These are phyloP conservation scores for Dendrothele bispora DNA, from an alignment of 768 basidiomycete genomes.

Conservation along the genomic window DNA sequence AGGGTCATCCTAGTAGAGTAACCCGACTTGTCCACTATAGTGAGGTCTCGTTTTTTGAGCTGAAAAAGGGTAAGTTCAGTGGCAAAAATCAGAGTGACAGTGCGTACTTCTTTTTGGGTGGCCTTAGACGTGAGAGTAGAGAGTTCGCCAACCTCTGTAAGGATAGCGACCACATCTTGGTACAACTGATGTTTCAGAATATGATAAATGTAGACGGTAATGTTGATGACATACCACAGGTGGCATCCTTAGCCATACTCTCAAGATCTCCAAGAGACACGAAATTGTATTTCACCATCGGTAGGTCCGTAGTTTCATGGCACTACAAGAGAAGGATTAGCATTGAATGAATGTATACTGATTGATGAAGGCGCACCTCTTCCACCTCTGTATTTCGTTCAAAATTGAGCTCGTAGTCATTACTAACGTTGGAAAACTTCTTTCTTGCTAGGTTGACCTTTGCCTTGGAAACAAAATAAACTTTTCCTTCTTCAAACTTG, in stretches of 20 bases:
- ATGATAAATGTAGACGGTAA: conserved; percentile 9
- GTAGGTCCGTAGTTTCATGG: conserved; percentile 72
- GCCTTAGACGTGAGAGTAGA: conserved; percentile 75
- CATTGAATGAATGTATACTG: not conserved
- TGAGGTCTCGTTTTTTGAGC: conserved; percentile 89
- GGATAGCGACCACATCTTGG: conserved; percentile 88
- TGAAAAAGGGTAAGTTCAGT: conserved; percentile 27
- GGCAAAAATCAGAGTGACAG: not conserved
- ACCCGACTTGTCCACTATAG: conserved; percentile 80
- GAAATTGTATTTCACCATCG: conserved; percentile 85
- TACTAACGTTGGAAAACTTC: conserved; percentile 86
- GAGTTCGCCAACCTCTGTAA: conserved; percentile 74
- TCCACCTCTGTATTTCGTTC: conserved; percentile 83
- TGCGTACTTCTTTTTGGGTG: conserved; percentile 62
- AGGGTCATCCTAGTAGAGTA: conserved; percentile 83
- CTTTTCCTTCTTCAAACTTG: conserved; percentile 87
- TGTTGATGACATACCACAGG: conserved; percentile 64
- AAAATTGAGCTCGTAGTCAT: conserved; percentile 92
- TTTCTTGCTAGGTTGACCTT: conserved; percentile 95
- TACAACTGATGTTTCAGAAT: conserved; percentile 33
- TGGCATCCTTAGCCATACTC: conserved; percentile 72
- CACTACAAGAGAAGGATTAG: conserved; percentile 52
- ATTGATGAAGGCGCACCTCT: conserved; percentile 51
- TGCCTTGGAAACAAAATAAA: conserved; percentile 88
- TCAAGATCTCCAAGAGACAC: conserved; percentile 62